Evolutionary conservation across 768 basidiomycete genomes (phyloP), one percentile per base, ranked within the genome.

Genomic region (Phanerochaete sordida): DNA sequence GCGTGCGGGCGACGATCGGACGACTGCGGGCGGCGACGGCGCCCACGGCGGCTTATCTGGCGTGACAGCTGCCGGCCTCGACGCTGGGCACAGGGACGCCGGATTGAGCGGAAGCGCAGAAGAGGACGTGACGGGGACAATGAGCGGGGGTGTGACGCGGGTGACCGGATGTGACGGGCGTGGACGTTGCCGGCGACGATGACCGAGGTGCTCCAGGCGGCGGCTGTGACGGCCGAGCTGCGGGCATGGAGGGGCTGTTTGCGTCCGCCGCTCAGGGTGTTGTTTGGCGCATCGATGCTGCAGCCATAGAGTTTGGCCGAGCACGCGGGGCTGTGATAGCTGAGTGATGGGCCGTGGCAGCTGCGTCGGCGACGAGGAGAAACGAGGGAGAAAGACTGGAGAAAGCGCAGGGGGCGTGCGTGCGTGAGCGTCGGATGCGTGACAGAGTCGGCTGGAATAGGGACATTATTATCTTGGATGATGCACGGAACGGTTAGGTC

Each of bases 401-500:
- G 23, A 62, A 62, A 56, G 39, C 44, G 63, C 37, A 21, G 58
- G 26, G 56, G 31, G 31, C 30, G 23, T 53, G 49, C 53, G 58
- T 59, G 56, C 55, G 55, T 54, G 61, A 46, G 58, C 30, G 54
- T 44, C 56, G 49, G 59, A 48, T 49, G 58, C 39, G 57, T 58
- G 45, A 59, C 46, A 61, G 33, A 35, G 62, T 50, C 52, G 61
- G 54, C 65, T 64, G 63, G 58, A 56, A 63, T 58, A 64, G 59
- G 66, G 56, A 67, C 64, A 65, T 62, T 59, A 59, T 54, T 54
- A 54, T 54, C 53, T 24, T 54, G 53, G 53, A 57, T 60, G 66
- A 50, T 61, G 64, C 57, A 53, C 61, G 58, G 45, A 44, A 67
- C 62, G 61, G 57, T 61, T 58, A 63, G 69, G 65, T 70, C 71